Percentiles rank a stretch among this genome's conserved stretches.
These are phyloP conservation scores for Kuraishia ogatae DNA, from an alignment of 805 yeast genomes.

Conservation along the genomic window DNA sequence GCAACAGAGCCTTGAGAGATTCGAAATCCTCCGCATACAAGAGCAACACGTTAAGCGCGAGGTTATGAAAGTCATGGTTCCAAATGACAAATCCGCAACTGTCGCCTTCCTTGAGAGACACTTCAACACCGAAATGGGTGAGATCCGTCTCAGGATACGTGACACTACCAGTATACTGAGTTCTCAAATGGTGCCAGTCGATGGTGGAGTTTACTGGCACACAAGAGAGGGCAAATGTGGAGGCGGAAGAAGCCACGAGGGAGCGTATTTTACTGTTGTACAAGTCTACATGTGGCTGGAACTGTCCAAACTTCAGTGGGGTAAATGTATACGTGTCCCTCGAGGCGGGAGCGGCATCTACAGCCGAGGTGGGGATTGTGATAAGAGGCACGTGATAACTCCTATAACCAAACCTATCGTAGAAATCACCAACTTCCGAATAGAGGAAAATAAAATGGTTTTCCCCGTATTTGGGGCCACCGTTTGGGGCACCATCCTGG, in stretches of 20 bases:
- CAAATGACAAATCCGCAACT: conserved; percentile 29
- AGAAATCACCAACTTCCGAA: conserved; percentile 68
- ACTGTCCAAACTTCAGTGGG: conserved; percentile 2
- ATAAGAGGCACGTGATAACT: conserved; percentile 13
- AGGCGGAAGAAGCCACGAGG: conserved; percentile 1
- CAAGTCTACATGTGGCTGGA: conserved; percentile 1
- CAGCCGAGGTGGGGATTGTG: conserved; percentile 5
- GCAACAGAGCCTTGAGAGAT: conserved; percentile 8
- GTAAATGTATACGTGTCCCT: conserved; percentile 1
- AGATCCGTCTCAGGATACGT: conserved; percentile 7
- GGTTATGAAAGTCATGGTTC: conserved; percentile 25
- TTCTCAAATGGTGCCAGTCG: conserved; percentile 9
- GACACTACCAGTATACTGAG: background rate
- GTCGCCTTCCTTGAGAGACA: conserved; percentile 12
- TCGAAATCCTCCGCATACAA: conserved; percentile 9
- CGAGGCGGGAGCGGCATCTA: background rate
- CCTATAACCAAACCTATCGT: conserved; percentile 52
- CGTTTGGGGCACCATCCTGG: conserved; percentile 6
- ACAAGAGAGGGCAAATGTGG: conserved; percentile 7
- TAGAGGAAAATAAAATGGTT: conserved; percentile 38
- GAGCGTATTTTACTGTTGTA: conserved; percentile 1
- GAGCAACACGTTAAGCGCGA: conserved; percentile 10
- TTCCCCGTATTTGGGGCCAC: background rate
- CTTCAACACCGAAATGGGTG: conserved; percentile 3
- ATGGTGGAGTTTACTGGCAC: conserved; percentile 27